phyloP scores from a whole-genome alignment of 441 rosid species.

The Viola pubescens region DNA sequence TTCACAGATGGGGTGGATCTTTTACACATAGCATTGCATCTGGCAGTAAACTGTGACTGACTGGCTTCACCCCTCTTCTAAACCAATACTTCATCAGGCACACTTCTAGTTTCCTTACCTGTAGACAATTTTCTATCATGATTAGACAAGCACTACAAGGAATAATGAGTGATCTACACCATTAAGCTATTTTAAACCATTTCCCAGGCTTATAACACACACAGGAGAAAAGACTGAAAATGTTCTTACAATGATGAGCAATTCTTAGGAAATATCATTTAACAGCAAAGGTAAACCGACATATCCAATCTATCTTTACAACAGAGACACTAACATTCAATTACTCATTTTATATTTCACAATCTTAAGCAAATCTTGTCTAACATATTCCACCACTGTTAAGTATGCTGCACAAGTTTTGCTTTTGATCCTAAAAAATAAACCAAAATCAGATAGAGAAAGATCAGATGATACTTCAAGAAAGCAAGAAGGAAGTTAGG shows the following conservation, averaged over 20 bases:
- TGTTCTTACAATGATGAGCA: not conserved
- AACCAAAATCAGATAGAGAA: too few species aligned
- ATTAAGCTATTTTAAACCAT: not conserved
- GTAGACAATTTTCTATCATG: conserved; percentile 19
- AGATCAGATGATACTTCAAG: too few species aligned
- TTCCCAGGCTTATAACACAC: not conserved
- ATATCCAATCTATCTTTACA: too few species aligned
- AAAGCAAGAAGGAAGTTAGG: too few species aligned
- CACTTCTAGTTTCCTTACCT: conserved; percentile 86
- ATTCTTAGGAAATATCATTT: not conserved
- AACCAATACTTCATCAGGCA: conserved; percentile 48
- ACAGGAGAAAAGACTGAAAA: not conserved
- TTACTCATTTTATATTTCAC: too few species aligned
- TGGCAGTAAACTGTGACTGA: conserved; percentile 46
- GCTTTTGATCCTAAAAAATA: too few species aligned
- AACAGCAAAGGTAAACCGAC: not conserved
- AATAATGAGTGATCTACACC: not conserved
- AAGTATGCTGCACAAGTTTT: too few species aligned
- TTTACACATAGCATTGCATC: conserved; percentile 52
- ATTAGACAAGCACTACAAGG: conserved; percentile 3
- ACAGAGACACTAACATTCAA: too few species aligned
- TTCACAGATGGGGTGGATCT: conserved; percentile 40
- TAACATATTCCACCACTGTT: too few species aligned
- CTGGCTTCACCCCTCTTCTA: conserved; percentile 62
- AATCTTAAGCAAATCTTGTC: too few species aligned